phyloP scores from a whole-genome alignment of 2,329 filamentous ascomycete species.

The Beauveria sp. region DNA sequence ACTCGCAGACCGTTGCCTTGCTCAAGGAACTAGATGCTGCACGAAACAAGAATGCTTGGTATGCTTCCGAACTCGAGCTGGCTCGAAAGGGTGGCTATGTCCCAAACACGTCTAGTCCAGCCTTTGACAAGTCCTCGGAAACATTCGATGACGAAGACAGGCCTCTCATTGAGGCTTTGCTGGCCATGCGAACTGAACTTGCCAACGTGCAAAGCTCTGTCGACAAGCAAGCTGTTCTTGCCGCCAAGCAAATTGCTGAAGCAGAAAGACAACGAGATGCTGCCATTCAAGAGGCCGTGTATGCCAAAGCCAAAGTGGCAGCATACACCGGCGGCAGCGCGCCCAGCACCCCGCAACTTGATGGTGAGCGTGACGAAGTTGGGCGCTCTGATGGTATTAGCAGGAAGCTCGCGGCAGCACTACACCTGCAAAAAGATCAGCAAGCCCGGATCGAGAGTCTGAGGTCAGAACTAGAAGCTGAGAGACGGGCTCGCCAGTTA shows the following conservation, averaged over 20 bases:
- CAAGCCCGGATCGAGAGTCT: conserved; percentile 65
- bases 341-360: conserved; percentile 50
- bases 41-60: conserved; percentile 90
- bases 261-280: conserved; percentile 90
- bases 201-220: conserved; percentile 84
- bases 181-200: conserved; percentile 85
- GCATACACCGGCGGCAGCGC: conserved; percentile 63
- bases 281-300: conserved; percentile 90
- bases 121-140: conserved; percentile 68
- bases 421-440: conserved; percentile 75
- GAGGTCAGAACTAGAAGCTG: conserved; percentile 65
- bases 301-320: conserved; percentile 86
- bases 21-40: conserved; percentile 80
- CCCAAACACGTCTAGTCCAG: conserved; percentile 61
- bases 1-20: conserved; percentile 63
- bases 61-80: conserved; percentile 86
- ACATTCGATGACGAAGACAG: conserved; percentile 87
- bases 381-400: conserved; percentile 59
- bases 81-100: conserved; percentile 85
- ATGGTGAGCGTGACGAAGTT: conserved; percentile 55
- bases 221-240: conserved; percentile 76
- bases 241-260: conserved; percentile 84
- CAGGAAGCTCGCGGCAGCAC: conserved; percentile 71
- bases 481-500: conserved; percentile 71
- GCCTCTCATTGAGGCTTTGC: conserved; percentile 81